phyloP scores from a whole-genome alignment of 306 rosid genomes.

The Bauhinia variegata region DNA sequence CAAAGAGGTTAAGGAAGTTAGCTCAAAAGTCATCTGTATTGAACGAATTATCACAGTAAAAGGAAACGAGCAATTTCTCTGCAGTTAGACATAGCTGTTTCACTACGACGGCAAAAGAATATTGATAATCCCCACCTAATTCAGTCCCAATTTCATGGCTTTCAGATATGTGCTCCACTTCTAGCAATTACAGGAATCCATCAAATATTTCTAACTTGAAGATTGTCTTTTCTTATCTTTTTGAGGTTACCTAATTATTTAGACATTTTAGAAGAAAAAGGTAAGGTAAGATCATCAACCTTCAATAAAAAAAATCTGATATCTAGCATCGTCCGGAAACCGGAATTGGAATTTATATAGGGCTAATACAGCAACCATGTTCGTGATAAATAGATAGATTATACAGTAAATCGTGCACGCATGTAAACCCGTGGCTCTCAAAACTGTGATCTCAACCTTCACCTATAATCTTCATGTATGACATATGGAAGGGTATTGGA shows the following conservation, averaged over 20 bases:
- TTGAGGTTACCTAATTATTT: not conserved
- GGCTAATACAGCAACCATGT: no score
- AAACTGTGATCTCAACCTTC: constrained; percentile 1
- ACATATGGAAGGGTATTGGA: not conserved
- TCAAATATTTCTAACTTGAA: not conserved
- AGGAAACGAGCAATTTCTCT: constrained; percentile 15
- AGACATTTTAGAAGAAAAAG: not conserved
- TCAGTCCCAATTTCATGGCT: not conserved
- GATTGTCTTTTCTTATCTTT: not conserved
- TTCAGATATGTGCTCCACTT: not conserved
- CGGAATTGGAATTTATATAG: no score
- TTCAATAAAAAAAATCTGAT: no score
- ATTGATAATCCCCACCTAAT: no score
- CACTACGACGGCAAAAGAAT: constrained; percentile 4
- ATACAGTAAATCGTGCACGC: no score
- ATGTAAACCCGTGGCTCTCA: no score
- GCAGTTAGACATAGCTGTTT: not conserved
- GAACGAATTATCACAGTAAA: constrained; percentile 16
- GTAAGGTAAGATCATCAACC: constrained; percentile 12
- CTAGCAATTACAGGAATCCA: not conserved
- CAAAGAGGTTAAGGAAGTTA: constrained; percentile 12
- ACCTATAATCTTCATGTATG: not conserved
- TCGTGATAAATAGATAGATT: no score
- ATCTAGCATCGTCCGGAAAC: no score
- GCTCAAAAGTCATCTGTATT: not conserved